phyloP scores from a whole-genome alignment of 2,329 filamentous ascomycete species.

The Chrysoporthe puriensis region DNA sequence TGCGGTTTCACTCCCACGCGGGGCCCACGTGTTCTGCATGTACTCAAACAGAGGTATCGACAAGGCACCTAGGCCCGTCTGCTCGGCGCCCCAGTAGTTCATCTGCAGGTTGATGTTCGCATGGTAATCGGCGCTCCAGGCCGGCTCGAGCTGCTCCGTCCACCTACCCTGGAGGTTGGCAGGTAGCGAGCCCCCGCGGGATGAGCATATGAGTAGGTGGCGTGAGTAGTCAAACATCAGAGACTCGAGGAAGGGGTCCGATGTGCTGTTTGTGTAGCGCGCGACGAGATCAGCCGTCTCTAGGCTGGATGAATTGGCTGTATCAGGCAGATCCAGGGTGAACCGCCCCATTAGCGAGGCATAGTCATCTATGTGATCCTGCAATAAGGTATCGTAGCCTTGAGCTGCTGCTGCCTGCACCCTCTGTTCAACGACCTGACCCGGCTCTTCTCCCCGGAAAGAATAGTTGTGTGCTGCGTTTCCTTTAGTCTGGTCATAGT shows the following conservation, averaged over 20 bases:
- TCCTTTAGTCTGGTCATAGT: constrained; percentile 56
- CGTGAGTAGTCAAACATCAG: constrained; percentile 58
- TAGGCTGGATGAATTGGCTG: constrained; percentile 41
- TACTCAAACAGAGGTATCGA: constrained; percentile 55
- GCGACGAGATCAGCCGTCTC: constrained; percentile 39
- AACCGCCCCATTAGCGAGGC: constrained; percentile 44
- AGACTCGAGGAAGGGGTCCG: constrained; percentile 56
- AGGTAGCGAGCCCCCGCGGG: constrained; percentile 54
- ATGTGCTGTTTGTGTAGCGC: constrained; percentile 34
- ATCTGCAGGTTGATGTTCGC: constrained; percentile 64
- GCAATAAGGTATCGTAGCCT: constrained; percentile 37
- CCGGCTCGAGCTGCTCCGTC: constrained; percentile 46
- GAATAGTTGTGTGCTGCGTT: constrained; percentile 47
- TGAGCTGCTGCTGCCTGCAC: constrained; percentile 41
- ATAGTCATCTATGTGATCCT: constrained; percentile 47
- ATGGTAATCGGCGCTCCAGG: constrained; percentile 58
- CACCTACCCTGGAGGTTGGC: constrained; percentile 62
- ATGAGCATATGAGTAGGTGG: constrained; percentile 59
- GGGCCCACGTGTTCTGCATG: constrained; percentile 54
- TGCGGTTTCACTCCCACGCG: constrained; percentile 57
- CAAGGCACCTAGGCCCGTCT: constrained; percentile 52
- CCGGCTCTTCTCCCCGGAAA: constrained; percentile 53
- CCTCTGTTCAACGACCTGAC: constrained; percentile 39
- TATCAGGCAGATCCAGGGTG: constrained; percentile 49
- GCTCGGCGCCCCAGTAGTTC: constrained; percentile 62